Conservation (phyloP, 2,329 filamentous ascomycete species). For the Botrytis paeoniae region DNA sequence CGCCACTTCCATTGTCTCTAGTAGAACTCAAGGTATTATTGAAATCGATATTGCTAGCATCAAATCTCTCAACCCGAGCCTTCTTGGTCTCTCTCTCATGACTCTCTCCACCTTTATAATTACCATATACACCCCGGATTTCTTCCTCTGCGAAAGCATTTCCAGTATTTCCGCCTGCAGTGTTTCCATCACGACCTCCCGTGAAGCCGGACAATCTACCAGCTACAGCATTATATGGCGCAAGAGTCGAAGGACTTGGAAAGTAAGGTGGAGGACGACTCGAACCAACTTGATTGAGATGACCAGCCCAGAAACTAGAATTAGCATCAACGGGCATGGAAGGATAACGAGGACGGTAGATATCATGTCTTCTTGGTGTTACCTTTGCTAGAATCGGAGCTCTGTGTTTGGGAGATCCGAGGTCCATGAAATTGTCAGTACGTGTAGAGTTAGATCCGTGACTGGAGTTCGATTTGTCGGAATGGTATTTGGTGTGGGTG, state of each 20-base stretch:
- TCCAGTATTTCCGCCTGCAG: background rate
- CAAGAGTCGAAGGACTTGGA: background rate
- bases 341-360: background rate
- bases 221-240: rapidly evolving
- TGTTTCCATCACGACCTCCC: too few relatives aligned
- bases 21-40: too few relatives aligned
- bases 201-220: background rate
- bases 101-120: background rate
- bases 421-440: background rate
- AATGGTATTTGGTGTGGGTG: background rate
- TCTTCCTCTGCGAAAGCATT: background rate
- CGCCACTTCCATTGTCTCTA: background rate
- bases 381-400: rapidly evolving
- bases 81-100: background rate
- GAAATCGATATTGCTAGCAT: rapidly evolving
- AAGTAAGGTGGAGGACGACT: background rate
- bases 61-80: too few relatives aligned
- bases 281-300: background rate
- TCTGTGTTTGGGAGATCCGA: background rate
- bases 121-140: background rate
- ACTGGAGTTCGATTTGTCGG: background rate
- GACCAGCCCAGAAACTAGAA: background rate
- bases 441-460: background rate
- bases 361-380: background rate
- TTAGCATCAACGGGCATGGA: background rate